Evolutionary conservation across 306 rosid genomes (phyloP), one percentile per base, ranked within the genome.

Genomic region (Acacia melanoxylon): DNA sequence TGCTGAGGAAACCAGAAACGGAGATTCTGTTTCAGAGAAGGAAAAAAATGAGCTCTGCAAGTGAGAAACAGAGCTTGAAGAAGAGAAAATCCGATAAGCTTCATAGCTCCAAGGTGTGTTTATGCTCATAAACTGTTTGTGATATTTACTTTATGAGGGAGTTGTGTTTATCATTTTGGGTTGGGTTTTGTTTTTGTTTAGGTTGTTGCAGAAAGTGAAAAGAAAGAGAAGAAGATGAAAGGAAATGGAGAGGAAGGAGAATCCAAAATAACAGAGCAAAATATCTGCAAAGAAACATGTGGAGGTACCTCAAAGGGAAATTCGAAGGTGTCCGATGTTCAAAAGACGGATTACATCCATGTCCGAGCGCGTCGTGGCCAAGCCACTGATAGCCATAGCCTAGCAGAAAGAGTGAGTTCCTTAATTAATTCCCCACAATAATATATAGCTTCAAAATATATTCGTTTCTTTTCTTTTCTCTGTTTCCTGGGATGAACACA

Each of bases 361-460:
- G 99, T 95, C 65, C 86, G 99, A 51, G 98, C 99, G 4, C 92
- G 99, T 37, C 97, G 98, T 8, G 99, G 99, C 51, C 98, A 95
- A 84, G 99, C 99, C 79, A 95, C 99, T 7, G 99, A 95, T 84
- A 95, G 97, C 79, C 99, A 95, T 58, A 95, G 99, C 86, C 86
- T 95, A 83, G 99, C 99, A 19, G 99, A 95, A 87, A 89, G 99
- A 89, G 99, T 95, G 78, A 90, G 97, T 75, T 58, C 65, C 13
- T 58, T 58, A 11, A 13, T 46, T 46, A 3, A 15, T 42, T 9
- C 29, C n/a, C 20, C 37, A 29, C n/a, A 6, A 15, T 13, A 63
- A n/a, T 6, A 46, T 13, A 46, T 46, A 25, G 8, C 68, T 62
- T 62, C 37, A 12, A 20, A 25, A 62, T 4, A 14, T 15, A 49